Conservation (phyloP, 805 yeast species). For the Suhomyces tanzawaensis region DNA sequence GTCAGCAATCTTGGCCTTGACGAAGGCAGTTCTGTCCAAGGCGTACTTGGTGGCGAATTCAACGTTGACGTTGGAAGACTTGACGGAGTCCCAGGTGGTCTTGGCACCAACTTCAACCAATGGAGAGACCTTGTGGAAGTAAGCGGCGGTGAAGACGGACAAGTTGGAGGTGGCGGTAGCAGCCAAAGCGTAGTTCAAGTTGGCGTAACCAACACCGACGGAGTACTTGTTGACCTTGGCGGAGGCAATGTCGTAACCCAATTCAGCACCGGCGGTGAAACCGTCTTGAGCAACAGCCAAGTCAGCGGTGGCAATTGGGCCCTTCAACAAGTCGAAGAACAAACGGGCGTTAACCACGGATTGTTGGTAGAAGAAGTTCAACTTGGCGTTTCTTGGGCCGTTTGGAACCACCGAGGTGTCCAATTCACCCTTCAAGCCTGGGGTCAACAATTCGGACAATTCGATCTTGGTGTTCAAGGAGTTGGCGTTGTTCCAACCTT, state of each 20-base stretch:
- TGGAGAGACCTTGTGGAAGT: constrained; percentile 93
- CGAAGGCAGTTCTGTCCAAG: constrained; percentile 82
- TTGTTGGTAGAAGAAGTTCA: constrained; percentile 88
- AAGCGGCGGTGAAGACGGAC: constrained; percentile 88
- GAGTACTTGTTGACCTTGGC: constrained; percentile 94
- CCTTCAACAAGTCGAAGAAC: constrained; percentile 91
- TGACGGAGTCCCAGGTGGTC: constrained; percentile 91
- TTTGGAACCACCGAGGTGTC: constrained; percentile 84
- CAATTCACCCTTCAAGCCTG: constrained; percentile 92
- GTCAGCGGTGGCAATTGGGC: constrained; percentile 94
- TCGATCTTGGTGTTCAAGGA: constrained; percentile 90
- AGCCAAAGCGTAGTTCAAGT: constrained; percentile 82
- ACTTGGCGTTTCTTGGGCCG: constrained; percentile 81
- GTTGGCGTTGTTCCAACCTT: constrained; percentile 97
- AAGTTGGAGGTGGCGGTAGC: constrained; percentile 83
- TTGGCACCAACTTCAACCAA: constrained; percentile 96
- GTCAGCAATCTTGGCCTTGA: constrained; percentile 96
- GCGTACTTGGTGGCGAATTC: constrained; percentile 96
- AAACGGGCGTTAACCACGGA: constrained; percentile 92
- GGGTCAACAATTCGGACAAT: constrained; percentile 85
- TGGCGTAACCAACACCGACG: constrained; percentile 89
- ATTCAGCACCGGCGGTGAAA: constrained; percentile 94
- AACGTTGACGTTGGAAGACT: constrained; percentile 78
- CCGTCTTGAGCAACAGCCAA: constrained; percentile 94
- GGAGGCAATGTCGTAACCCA: constrained; percentile 90